Evolutionary conservation across 2,329 filamentous ascomycete species (phyloP), one percentile per base, ranked within the genome.

Genomic region (Aspergillus caelatus): DNA sequence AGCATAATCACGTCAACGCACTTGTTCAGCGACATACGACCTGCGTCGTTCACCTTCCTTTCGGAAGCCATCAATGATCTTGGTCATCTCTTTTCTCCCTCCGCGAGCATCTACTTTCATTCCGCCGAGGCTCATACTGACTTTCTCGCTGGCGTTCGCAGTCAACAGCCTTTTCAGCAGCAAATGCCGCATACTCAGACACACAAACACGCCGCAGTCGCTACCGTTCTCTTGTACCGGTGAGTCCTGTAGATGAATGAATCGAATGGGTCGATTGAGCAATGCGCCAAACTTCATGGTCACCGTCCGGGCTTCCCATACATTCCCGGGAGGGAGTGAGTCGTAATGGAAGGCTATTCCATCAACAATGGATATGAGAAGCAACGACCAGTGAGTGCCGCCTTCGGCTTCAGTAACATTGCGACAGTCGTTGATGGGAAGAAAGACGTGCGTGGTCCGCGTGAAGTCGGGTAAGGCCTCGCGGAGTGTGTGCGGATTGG

Each of bases 281-380:
- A 98, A 81, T 36, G 82, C 81, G 30, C 86, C 84, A 50, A 99
- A 83, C 71, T 93, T 91, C 55, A 85, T 80, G 0, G 90, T 88
- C 8, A 91, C 90, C 1, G 86, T 81, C 57, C 86, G 84, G 0
- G 92, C 95, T 68, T 96, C 91, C 48, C 84, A 80, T 64, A 87
- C 86, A 78, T 99, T 98, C 45, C 88, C 86, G 2, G 89, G 88
- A 2, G 87, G 86, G 30, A 98, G 84, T 1, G 91, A 94, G 80
- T 99, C 95, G 80, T 99, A 99, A 82, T 99, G 95, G 78, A 99
- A 99, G 0, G 94, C 92, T 2, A 97, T 89, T 10, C 92, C 89
- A 75, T 99, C 95, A 57, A 96, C 88, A 46, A 93, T 86, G 14
- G 90, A 93, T 36, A 99, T 94, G 2, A 99, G 86, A 0, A 99